Conservation (phyloP, 2,329 filamentous ascomycete species). For the Colletotrichum euphorbiae region DNA sequence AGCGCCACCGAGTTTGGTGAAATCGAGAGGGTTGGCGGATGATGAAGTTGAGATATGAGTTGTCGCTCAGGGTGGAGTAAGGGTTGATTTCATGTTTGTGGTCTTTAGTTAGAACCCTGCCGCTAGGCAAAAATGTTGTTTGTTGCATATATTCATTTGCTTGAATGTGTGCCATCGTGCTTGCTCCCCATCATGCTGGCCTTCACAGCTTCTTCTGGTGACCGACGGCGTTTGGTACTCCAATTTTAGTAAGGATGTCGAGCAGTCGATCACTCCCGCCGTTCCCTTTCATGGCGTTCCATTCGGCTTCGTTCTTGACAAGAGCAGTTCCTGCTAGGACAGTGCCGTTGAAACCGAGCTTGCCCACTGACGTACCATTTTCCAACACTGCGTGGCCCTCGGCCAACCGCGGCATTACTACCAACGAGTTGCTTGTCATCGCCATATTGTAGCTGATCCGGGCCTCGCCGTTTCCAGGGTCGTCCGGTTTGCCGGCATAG, state of each 20-base stretch:
- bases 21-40: background rate
- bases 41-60: conserved; percentile 7
- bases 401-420: conserved; percentile 64
- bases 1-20: background rate
- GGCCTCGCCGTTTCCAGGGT: conserved; percentile 54
- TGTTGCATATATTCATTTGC: conserved; percentile 5
- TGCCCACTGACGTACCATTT: conserved; percentile 52
- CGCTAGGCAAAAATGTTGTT: conserved; percentile 32
- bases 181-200: background rate
- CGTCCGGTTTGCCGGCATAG: conserved; percentile 31
- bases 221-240: conserved; percentile 44
- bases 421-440: conserved; percentile 65
- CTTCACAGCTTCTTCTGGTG: conserved; percentile 29
- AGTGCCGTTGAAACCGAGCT: conserved; percentile 69
- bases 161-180: conserved; percentile 4
- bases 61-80: conserved; percentile 16
- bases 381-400: conserved; percentile 58
- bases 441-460: conserved; percentile 74
- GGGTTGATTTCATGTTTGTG: conserved; percentile 24
- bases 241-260: conserved; percentile 56
- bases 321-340: conserved; percentile 73
- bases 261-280: conserved; percentile 44
- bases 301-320: conserved; percentile 69
- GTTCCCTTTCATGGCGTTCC: conserved; percentile 60
- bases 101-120: conserved; percentile 32